Evolutionary conservation across 2,329 filamentous ascomycete genomes (phyloP).

Genomic region (Ceratocystis alfenasii): DNA sequence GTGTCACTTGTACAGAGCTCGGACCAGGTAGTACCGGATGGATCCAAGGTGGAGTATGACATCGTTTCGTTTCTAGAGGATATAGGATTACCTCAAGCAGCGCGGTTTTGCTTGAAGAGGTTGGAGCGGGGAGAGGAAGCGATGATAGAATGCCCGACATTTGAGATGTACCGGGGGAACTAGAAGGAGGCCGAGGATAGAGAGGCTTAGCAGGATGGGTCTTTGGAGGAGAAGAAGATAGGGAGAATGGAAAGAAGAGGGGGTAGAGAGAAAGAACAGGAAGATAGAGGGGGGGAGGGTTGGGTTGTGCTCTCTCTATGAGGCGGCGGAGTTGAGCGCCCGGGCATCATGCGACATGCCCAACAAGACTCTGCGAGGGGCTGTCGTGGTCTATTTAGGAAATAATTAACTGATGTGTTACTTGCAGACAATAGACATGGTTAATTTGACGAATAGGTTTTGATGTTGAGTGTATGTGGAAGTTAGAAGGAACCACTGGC

Average conservation of each 20-base stretch:
- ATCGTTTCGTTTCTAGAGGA: slow-evolving; percentile 31
- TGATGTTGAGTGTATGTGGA: too few relatives aligned
- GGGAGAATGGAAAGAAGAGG: background rate
- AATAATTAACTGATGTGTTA: too few relatives aligned
- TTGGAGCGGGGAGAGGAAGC: slow-evolving; percentile 8
- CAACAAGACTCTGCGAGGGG: too few relatives aligned
- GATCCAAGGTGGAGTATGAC: slow-evolving; percentile 28
- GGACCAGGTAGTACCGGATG: slow-evolving; percentile 3
- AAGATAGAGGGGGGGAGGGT: background rate
- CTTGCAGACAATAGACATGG: too few relatives aligned
- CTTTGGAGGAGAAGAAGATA: too few relatives aligned
- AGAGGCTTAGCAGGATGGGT: background rate
- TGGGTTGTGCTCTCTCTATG: too few relatives aligned
- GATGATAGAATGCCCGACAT: background rate
- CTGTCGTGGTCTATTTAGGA: too few relatives aligned
- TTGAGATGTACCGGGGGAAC: background rate
- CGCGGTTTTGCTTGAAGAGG: slow-evolving; percentile 19
- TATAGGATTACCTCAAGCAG: slow-evolving; percentile 28
- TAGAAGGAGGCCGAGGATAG: background rate
- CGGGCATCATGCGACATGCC: too few relatives aligned
- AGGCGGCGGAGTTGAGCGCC: too few relatives aligned
- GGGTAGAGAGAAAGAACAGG: background rate
- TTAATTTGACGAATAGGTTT: too few relatives aligned
- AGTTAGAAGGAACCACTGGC: too few relatives aligned
- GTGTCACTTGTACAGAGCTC: slow-evolving; percentile 23